These are phyloP conservation scores for Abrus pulchellus DNA, from an alignment of 306 rosid species.

Conservation along the genomic window DNA sequence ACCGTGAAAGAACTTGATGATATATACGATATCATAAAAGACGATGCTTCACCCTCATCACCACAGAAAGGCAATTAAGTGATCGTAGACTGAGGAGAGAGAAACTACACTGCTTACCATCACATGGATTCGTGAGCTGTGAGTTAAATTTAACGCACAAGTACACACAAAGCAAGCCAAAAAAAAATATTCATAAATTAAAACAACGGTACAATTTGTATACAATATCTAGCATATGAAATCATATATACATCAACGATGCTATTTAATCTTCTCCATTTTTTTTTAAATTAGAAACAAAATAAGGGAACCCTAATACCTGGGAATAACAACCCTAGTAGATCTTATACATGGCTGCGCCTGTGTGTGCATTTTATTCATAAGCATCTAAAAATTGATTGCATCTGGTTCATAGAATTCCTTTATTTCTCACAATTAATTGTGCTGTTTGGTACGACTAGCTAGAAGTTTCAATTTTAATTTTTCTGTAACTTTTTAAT, in stretches of 20 bases:
- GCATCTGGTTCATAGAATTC: conserved; percentile 14
- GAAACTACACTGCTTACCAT: conserved; percentile 44
- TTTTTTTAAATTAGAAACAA: neutral
- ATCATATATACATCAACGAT: conserved; percentile 16
- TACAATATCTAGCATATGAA: conserved; percentile 1
- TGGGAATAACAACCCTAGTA: conserved; percentile 48
- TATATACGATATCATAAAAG: conserved; percentile 44
- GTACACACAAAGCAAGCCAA: conserved; percentile 4
- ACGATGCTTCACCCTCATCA: conserved; percentile 43
- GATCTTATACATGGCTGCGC: conserved; percentile 1
- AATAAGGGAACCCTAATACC: conserved; percentile 50
- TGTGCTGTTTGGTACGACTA: neutral
- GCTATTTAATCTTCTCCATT: conserved; percentile 15
- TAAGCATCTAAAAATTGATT: conserved; percentile 23
- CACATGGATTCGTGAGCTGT: conserved; percentile 47
- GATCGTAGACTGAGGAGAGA: conserved; percentile 44
- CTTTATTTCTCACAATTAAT: conserved; percentile 35
- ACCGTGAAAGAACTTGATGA: conserved; percentile 48
- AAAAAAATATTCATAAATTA: neutral
- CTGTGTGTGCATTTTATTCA: conserved; percentile 18
- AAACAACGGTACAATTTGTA: neutral
- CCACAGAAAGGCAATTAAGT: conserved; percentile 38
- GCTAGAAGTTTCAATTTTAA: conserved; percentile 14
- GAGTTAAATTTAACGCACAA: conserved; percentile 14
- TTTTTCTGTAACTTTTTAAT: neutral